Conservation (phyloP, 805 yeast species). For the Lachancea waltii region DNA sequence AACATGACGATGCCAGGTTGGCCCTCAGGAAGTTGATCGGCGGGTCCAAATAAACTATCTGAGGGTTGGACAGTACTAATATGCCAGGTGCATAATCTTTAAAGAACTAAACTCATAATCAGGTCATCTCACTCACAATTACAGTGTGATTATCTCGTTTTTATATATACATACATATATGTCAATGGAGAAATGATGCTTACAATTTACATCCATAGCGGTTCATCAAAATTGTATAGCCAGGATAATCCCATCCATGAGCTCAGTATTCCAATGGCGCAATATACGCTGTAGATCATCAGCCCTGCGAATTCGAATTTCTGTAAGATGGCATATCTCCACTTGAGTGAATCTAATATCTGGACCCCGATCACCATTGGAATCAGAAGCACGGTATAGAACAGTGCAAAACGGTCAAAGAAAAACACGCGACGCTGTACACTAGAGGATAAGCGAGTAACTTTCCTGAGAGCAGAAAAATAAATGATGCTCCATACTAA, state of each 20-base stretch:
- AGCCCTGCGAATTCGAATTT: constrained; percentile 67
- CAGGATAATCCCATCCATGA: constrained; percentile 88
- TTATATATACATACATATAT: too few species aligned
- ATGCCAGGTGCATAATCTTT: too few species aligned
- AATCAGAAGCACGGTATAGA: constrained; percentile 60
- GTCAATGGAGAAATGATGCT: background rate
- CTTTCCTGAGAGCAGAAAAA: constrained; percentile 64
- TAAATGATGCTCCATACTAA: constrained; percentile 80
- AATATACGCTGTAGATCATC: constrained; percentile 80
- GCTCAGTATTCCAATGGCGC: constrained; percentile 75
- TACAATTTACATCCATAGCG: constrained; percentile 42
- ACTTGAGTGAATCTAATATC: constrained; percentile 49
- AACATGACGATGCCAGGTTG: constrained; percentile 28
- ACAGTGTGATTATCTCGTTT: too few species aligned
- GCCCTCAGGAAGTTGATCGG: constrained; percentile 28
- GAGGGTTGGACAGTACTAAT: background rate
- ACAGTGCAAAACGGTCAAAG: constrained; percentile 60
- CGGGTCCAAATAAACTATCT: constrained; percentile 10
- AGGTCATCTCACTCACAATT: too few species aligned
- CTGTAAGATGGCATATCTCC: constrained; percentile 46
- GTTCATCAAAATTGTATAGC: constrained; percentile 80
- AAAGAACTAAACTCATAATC: too few species aligned
- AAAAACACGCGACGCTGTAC: constrained; percentile 48
- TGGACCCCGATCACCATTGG: constrained; percentile 51
- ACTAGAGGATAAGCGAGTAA: constrained; percentile 41